phyloP scores from a whole-genome alignment of 495 filamentous ascomycete genomes.

The Penicillium odoratum region DNA sequence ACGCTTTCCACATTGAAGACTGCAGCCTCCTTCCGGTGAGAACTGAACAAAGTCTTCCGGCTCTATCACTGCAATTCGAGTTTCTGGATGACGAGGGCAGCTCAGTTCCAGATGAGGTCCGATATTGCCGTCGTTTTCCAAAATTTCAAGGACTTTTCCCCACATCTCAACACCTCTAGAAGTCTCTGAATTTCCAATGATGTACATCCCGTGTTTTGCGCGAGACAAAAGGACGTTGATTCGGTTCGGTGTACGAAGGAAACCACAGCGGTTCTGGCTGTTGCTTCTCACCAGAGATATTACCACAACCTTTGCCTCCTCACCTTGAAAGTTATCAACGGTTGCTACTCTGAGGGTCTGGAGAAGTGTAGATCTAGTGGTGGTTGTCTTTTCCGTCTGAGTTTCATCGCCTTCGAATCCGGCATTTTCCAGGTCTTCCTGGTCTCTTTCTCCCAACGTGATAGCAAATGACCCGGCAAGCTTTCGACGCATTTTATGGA shows the following conservation, averaged over 20 bases:
- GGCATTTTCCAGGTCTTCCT: slow-evolving; percentile 56
- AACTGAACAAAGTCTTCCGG: slow-evolving; percentile 62
- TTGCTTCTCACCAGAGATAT: slow-evolving; percentile 83
- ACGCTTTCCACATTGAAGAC: slow-evolving; percentile 54
- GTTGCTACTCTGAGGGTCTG: slow-evolving; percentile 71
- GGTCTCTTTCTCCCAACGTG: slow-evolving; percentile 65
- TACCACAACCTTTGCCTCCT: slow-evolving; percentile 79
- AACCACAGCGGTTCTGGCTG: slow-evolving; percentile 60
- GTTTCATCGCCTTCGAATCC: slow-evolving; percentile 38
- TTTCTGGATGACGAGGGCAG: slow-evolving; percentile 69
- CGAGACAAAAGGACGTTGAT: slow-evolving; percentile 78
- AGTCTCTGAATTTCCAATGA: slow-evolving; percentile 71
- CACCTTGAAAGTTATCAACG: slow-evolving; percentile 85
- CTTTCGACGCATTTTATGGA: slow-evolving; percentile 57
- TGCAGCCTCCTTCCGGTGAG: slow-evolving; percentile 74
- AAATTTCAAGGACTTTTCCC: slow-evolving; percentile 58
- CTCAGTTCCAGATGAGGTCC: slow-evolving; percentile 55
- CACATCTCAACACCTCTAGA: slow-evolving; percentile 65
- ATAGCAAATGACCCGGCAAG: slow-evolving; percentile 59
- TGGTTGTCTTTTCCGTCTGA: slow-evolving; percentile 2
- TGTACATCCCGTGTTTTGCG: slow-evolving; percentile 81
- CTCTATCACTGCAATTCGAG: slow-evolving; percentile 51
- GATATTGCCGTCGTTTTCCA: slow-evolving; percentile 50
- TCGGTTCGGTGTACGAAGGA: slow-evolving; percentile 71
- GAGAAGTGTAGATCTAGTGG: slow-evolving; percentile 52